Base-by-base conservation (phyloP, 495 filamentous ascomycete species). In the Cenococcum geophilum region DNA sequence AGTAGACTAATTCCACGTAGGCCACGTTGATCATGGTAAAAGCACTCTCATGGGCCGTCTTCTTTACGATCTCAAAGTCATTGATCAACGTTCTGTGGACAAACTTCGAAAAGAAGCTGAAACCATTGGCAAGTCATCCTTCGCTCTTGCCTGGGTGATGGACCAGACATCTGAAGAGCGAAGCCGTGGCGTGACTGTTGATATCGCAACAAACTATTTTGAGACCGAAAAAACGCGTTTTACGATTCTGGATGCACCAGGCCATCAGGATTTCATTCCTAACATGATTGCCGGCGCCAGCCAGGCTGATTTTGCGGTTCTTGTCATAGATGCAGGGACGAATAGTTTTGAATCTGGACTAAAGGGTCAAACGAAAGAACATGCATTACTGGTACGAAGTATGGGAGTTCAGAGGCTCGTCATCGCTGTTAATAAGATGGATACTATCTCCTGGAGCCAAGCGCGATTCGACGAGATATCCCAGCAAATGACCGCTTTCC, bases 211-310 rank as follows among this genome's bases (percentile, higher is more conserved):
- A 23, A 92, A 93, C 74, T 84, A 89, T 62, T 98, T 98, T 71
- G 88, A 92, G 72, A 98, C 93, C 0, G 84, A 87, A 4, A 86
- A 78, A 16, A 91, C 90, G 0, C 79, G 79, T 16, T 98, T 97
- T 70, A 97, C 92, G 9, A 97, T 98, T 51, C 80, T 98, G 2
- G 93, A 98, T 73, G 89, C 93, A 0, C 93, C 93, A 1, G 93
- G 93, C 0, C 93, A 98, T 74, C 80, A 84, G 64, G 95, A 98
- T 68, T 98, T 97, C 71, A 89, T 97, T 43, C 93, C 93, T 1
- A 97, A 96, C 72, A 98, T 98, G 93, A 97, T 98, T 69, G 95
- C 92, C 3, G 93, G 93, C 0, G 91, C 92, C 23, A 90, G 87
- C 43, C 92, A 97, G 73, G 93, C 93, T 1, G 95, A 98, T 72